Conservation (phyloP, 106 monocot genomes). For the Agapanthus africanus region DNA sequence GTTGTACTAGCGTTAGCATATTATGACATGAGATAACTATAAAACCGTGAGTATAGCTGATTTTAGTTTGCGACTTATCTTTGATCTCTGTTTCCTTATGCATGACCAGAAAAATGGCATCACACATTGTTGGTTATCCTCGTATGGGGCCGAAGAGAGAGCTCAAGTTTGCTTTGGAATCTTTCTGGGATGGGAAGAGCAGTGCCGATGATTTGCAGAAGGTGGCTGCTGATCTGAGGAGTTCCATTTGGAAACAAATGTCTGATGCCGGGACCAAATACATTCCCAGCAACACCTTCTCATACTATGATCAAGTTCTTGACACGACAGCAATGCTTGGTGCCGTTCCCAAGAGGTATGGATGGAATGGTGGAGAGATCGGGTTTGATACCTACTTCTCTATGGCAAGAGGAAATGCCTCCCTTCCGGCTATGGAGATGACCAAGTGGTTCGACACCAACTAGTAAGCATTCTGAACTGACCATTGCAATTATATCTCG, state of each 20-base stretch:
- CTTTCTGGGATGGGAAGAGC: constrained; percentile 75
- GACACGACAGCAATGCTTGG: constrained; percentile 88
- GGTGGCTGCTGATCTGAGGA: constrained; percentile 54
- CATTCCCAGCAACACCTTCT: constrained; percentile 77
- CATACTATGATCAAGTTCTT: constrained; percentile 69
- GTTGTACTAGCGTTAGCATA: too few relatives aligned
- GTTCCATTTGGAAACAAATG: constrained; percentile 79
- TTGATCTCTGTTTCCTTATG: background rate
- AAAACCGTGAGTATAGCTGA: too few relatives aligned
- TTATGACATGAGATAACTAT: too few relatives aligned
- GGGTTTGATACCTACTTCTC: constrained; percentile 75
- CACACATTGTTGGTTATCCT: constrained; percentile 75
- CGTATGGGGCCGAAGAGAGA: constrained; percentile 86
- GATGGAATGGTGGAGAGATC: constrained; percentile 72
- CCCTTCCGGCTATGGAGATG: constrained; percentile 92
- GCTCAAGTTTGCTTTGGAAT: constrained; percentile 75
- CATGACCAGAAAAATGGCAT: constrained; percentile 38
- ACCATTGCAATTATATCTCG: background rate
- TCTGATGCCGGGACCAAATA: constrained; percentile 54
- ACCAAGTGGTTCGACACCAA: constrained; percentile 98
- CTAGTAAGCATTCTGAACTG: constrained; percentile 50
- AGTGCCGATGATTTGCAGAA: constrained; percentile 62
- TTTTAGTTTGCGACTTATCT: background rate
- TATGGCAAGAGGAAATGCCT: constrained; percentile 85
- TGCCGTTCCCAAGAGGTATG: constrained; percentile 73